Conservation (phyloP, 352 stramenopile genomes). For the Phytophthora constricta region DNA sequence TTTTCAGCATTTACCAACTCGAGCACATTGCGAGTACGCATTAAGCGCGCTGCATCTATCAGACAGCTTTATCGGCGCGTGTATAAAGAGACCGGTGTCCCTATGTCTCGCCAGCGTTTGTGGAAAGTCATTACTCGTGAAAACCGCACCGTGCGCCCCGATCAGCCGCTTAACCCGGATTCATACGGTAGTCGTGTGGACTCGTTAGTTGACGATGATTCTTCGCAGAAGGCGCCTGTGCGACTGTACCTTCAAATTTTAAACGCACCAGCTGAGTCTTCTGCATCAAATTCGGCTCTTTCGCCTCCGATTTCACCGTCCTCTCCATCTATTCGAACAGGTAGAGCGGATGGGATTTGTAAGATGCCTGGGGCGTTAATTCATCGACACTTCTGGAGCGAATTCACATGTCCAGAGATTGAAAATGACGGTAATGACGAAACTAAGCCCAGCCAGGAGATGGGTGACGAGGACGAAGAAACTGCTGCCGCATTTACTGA, state of each 20-base stretch:
- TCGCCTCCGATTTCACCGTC: conserved; percentile 19
- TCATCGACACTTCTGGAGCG: conserved; percentile 63
- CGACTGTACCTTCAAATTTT: conserved; percentile 82
- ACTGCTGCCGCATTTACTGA: conserved; percentile 12
- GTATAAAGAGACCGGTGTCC: conserved; percentile 68
- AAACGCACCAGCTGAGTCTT: conserved; percentile 12
- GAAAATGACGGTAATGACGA: conserved; percentile 23
- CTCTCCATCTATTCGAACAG: conserved; percentile 25
- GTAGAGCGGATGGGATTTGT: not conserved
- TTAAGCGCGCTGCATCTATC: conserved; percentile 65
- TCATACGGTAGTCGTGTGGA: conserved; percentile 56
- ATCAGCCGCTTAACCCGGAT: conserved; percentile 57
- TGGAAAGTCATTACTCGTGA: conserved; percentile 89
- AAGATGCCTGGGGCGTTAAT: conserved; percentile 27
- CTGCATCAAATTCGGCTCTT: not conserved
- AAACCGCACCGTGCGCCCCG: conserved; percentile 82
- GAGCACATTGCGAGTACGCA: conserved; percentile 64
- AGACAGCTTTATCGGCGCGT: conserved; percentile 72
- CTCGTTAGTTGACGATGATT: conserved; percentile 76
- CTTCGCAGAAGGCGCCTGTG: conserved; percentile 68
- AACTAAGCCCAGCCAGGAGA: conserved; percentile 22
- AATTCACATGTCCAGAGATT: conserved; percentile 57
- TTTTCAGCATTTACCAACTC: conserved; percentile 81
- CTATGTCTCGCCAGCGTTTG: conserved; percentile 66
- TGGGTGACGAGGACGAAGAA: conserved; percentile 29